Evolutionary conservation across 1,284 basidiomycete genomes (phyloP).

Genomic region (Ganoderma lingzhi): DNA sequence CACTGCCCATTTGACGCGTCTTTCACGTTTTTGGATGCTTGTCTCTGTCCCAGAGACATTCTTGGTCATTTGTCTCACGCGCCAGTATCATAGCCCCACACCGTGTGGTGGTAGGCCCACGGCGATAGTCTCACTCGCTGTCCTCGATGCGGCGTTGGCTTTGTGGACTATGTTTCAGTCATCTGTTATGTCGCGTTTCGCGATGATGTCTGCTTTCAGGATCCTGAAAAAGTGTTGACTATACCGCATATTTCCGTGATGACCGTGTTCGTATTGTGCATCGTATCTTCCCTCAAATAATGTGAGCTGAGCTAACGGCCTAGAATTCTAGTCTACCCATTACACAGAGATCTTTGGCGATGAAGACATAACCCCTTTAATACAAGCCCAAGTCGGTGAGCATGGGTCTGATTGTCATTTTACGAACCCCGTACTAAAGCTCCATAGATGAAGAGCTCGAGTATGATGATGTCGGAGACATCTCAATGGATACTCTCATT

Average conservation of each 20-base stretch:
- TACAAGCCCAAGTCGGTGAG: slow-evolving; percentile 2
- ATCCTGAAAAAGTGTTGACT: not conserved
- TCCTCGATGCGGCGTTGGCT: not conserved
- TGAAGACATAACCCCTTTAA: slow-evolving; percentile 7
- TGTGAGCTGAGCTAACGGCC: not conserved
- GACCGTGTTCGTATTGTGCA: not conserved
- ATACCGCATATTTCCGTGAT: not conserved
- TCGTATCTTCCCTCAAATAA: not conserved
- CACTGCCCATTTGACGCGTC: not conserved
- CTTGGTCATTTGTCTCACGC: not conserved
- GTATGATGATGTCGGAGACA: not conserved
- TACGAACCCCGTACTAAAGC: not conserved
- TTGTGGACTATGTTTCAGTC: not conserved
- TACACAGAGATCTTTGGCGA: slow-evolving; percentile 18
- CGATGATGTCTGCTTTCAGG: too few species aligned
- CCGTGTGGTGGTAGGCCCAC: not conserved
- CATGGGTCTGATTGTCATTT: not conserved
- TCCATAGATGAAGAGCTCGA: not conserved
- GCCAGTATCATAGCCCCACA: too few species aligned
- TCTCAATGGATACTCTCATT: slow-evolving; percentile 1
- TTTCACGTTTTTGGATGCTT: not conserved
- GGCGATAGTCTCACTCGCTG: not conserved
- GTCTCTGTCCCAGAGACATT: not conserved
- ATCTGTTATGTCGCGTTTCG: not conserved
- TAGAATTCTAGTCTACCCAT: slow-evolving; percentile 12